A percentile compares a stretch with the other conserved stretches of the same genome.
Evolutionary conservation across 2,329 filamentous ascomycete species (phyloP).

Genomic region (Aspergillus cejpii): DNA sequence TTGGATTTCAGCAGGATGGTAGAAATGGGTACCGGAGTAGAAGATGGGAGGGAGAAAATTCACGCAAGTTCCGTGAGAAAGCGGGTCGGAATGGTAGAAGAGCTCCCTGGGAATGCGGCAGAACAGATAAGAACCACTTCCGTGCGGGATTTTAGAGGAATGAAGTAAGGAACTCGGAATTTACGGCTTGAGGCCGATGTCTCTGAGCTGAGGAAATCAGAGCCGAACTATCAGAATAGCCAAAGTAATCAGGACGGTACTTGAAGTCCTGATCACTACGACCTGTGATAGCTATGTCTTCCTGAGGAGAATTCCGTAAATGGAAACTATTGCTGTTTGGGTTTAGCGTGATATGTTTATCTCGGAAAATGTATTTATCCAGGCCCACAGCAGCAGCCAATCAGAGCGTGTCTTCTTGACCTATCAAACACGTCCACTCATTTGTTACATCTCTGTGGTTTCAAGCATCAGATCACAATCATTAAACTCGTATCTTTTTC

Average conservation of each 20-base stretch:
- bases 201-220: too few relatives aligned
- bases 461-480: neutral
- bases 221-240: too few relatives aligned
- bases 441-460: neutral
- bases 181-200: too few relatives aligned
- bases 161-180: too few relatives aligned
- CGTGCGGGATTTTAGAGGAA: neutral
- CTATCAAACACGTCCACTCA: conserved; percentile 1
- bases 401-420: neutral
- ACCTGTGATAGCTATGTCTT: too few relatives aligned
- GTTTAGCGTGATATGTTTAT: conserved; percentile 7
- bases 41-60: neutral
- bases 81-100: neutral
- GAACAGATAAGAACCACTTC: neutral
- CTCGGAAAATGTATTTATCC: conserved; percentile 7
- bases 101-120: neutral
- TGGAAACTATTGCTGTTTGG: conserved; percentile 11
- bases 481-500: too few relatives aligned
- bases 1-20: conserved; percentile 1
- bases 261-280: neutral
- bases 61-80: neutral
- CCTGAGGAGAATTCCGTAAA: conserved; percentile 9
- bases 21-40: neutral
- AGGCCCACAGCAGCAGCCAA: conserved; percentile 4
- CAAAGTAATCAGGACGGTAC: too few relatives aligned